Evolutionary conservation across 495 filamentous ascomycete species (phyloP), one percentile per base, ranked within the genome.

Genomic region (Trichoderma gamsii): DNA sequence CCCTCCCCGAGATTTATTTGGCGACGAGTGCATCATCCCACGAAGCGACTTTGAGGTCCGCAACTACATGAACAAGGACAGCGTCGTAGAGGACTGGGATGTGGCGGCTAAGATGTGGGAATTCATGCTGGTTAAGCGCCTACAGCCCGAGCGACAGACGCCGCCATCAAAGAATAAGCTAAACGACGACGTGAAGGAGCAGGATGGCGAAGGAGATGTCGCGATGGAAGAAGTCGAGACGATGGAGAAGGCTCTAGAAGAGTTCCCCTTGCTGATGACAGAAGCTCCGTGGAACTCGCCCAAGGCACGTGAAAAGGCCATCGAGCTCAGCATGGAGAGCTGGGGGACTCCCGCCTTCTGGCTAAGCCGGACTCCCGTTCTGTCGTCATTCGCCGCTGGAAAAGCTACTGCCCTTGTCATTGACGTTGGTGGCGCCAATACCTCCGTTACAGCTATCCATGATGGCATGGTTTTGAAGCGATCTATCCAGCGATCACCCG

Each of bases 31-130:
- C 25, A 89, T 96, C 64, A 86, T 88, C 35, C 89, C 93, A 41
- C 86, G 89, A 49, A 83, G 85, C 3, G 85, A 86, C 52, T 81
- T 97, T 73, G 89, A 95, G 64, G 86, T 97, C 68, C 85, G 87
- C 75, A 98, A 98, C 76, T 92, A 94, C 69, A 93, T 97, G 84
- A 87, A 86, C 72, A 86, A 87, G 73, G 94, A 98, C 76, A 92
- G 93, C 70, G 85, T 91, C 38, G 96, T 98, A 64, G 91, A 96
- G 77, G 94, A 99, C 77, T 98, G 95, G 95, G 96, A 98, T 69
- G 88, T 88, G 67, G 95, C 93, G 27, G 87, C 90, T 66, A 89
- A 88, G 76, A 75, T 98, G 29, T 98, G 94, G 95, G 92, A 97
- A 75, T 71, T 80, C 69, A 71, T 79, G 73, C 74, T 93, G 86